A percentile compares a stretch with the other conserved stretches of the same genome.
Evolutionary conservation across 495 filamentous ascomycete genomes (phyloP).

Genomic region (Xylaria longipes): DNA sequence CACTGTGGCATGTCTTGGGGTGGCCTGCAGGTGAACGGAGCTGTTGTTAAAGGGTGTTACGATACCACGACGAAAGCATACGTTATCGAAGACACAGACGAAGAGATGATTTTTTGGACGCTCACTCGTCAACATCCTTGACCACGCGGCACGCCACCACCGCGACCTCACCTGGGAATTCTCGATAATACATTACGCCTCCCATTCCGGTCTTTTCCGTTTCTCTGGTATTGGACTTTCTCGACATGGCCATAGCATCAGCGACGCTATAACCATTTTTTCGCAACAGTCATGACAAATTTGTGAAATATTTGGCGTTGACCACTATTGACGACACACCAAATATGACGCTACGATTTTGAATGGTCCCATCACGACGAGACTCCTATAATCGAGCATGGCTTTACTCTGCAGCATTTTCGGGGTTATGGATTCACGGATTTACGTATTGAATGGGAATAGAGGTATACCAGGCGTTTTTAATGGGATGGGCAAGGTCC

Average conservation of each 20-base stretch:
- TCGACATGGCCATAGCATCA: background rate
- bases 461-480: conserved; percentile 29
- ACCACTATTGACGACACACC: conserved; percentile 16
- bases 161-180: conserved; percentile 12
- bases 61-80: conserved; percentile 11
- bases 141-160: background rate
- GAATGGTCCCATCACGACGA: conserved; percentile 16
- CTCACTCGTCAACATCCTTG: background rate
- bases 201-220: background rate
- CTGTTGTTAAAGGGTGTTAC: background rate
- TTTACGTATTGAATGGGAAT: conserved; percentile 22
- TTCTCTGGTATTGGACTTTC: conserved; percentile 13
- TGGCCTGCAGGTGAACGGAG: background rate
- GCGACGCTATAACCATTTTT: conserved; percentile 15
- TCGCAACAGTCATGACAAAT: conserved; percentile 13
- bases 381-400: conserved; percentile 15
- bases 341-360: conserved; percentile 20
- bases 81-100: conserved; percentile 18
- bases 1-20: background rate
- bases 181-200: background rate
- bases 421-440: conserved; percentile 19
- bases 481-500: conserved; percentile 12
- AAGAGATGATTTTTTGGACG: background rate
- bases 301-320: conserved; percentile 15
- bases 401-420: conserved; percentile 19